Evolutionary conservation across 2,329 filamentous ascomycete genomes (phyloP).

Genomic region (Penicillium sp.): DNA sequence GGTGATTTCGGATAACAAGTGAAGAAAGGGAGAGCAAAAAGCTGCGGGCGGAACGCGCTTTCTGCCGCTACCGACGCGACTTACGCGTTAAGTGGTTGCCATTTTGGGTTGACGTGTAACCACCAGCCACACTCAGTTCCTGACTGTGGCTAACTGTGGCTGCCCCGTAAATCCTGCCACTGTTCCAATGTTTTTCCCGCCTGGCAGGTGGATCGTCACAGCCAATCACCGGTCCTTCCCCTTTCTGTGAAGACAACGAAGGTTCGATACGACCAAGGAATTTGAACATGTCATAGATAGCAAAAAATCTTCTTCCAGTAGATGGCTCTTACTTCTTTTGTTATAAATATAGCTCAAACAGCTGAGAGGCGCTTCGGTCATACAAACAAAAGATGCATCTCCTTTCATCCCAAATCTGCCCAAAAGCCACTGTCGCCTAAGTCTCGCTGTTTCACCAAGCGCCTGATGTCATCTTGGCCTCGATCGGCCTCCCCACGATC

Average conservation of each 20-base stretch:
- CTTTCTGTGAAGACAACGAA: not conserved
- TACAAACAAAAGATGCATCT: not conserved
- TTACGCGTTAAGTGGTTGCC: constrained; percentile 36
- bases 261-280: not conserved
- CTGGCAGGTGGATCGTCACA: not conserved
- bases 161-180: not conserved
- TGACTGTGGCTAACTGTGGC: not conserved
- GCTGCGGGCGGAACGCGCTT: constrained; percentile 25
- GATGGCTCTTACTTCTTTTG: not conserved
- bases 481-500: constrained; percentile 27
- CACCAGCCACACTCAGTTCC: not conserved
- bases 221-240: constrained; percentile 16
- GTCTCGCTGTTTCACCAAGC: constrained; percentile 33
- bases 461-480: constrained; percentile 36
- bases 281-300: not conserved
- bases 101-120: constrained; percentile 22
- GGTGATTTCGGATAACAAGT: constrained; percentile 12
- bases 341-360: not conserved
- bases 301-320: not conserved
- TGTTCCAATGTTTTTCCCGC: not conserved
- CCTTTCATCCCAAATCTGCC: not conserved
- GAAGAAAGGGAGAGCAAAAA: constrained; percentile 27
- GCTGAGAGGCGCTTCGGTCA: not conserved
- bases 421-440: constrained; percentile 16
- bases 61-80: constrained; percentile 22